These are phyloP conservation scores for Colletotrichum melonis DNA, from an alignment of 2,329 filamentous ascomycete genomes.

Conservation along the genomic window DNA sequence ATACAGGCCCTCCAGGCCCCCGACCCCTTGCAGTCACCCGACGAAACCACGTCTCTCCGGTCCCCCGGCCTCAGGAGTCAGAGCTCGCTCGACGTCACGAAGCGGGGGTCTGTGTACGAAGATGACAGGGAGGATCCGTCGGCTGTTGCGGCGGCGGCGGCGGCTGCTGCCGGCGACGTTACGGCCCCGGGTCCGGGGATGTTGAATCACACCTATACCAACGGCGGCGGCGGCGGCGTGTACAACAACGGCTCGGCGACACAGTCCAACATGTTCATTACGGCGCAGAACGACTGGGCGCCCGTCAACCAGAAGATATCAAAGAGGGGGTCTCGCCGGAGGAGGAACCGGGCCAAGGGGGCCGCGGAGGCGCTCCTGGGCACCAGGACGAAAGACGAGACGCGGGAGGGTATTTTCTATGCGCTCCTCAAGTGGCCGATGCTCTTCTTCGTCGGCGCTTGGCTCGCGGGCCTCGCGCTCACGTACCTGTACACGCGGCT, in stretches of 20 bases:
- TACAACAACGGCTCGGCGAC: slow-evolving; percentile 37
- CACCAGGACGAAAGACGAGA: slow-evolving; percentile 85
- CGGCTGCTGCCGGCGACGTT: slow-evolving; percentile 52
- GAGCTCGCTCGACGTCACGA: slow-evolving; percentile 54
- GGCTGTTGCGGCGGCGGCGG: slow-evolving; percentile 51
- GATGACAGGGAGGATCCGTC: slow-evolving; percentile 47
- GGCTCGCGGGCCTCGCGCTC: slow-evolving; percentile 79
- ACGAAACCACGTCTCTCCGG: slow-evolving; percentile 56
- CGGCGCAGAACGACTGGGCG: slow-evolving; percentile 95
- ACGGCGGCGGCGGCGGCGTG: slow-evolving; percentile 11
- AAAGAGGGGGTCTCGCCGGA: slow-evolving; percentile 47
- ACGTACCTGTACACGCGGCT: slow-evolving; percentile 84
- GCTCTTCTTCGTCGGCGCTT: slow-evolving; percentile 80
- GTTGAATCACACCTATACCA: slow-evolving; percentile 15
- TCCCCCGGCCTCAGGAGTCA: slow-evolving; percentile 54
- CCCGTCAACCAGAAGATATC: slow-evolving; percentile 81
- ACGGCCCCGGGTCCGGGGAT: slow-evolving; percentile 30
- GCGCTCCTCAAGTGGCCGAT: slow-evolving; percentile 92
- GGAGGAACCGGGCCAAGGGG: slow-evolving; percentile 52
- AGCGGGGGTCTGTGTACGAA: slow-evolving; percentile 49
- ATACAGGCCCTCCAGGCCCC: slow-evolving; percentile 85
- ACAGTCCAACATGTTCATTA: slow-evolving; percentile 72
- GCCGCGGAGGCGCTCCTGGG: slow-evolving; percentile 56
- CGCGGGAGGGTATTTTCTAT: slow-evolving; percentile 92
- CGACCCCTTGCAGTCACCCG: slow-evolving; percentile 75